Percentiles rank a stretch among this genome's conserved stretches.
phyloP scores from a whole-genome alignment of 495 filamentous ascomycete species.

The Penicillium ochrochloron region DNA sequence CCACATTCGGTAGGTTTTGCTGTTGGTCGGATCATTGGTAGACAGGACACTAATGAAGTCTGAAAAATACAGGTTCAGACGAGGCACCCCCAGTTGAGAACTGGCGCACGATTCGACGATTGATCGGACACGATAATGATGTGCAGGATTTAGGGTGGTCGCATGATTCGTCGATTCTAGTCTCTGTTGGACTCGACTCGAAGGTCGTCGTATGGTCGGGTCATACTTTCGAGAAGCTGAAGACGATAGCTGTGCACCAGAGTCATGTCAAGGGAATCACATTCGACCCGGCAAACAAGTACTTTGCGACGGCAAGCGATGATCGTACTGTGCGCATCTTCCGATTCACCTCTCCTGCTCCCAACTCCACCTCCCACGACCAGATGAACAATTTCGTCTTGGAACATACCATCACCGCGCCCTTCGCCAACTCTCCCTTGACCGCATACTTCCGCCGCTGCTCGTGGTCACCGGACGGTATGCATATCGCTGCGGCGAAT shows the following conservation, averaged over 20 bases:
- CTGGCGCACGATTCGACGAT: conserved; percentile 89
- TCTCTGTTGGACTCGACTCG: conserved; percentile 95
- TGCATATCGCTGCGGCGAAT: conserved; percentile 96
- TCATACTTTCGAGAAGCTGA: conserved; percentile 96
- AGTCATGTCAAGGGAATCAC: conserved; percentile 98
- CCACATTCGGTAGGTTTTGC: conserved; percentile 71
- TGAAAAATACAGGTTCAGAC: conserved; percentile 66
- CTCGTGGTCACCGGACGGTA: conserved; percentile 96
- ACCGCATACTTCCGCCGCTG: conserved; percentile 97
- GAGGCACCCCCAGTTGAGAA: conserved; percentile 93
- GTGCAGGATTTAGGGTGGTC: conserved; percentile 99
- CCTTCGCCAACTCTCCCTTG: conserved; percentile 85
- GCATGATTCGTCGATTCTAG: conserved; percentile 90
- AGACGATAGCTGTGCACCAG: conserved; percentile 86
- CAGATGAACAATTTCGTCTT: conserved; percentile 94
- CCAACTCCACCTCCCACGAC: conserved; percentile 93
- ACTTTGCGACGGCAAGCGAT: conserved; percentile 97
- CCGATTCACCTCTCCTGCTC: conserved; percentile 85
- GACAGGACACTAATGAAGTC: conserved; percentile 6
- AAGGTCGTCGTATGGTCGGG: conserved; percentile 99
- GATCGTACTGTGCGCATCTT: conserved; percentile 97
- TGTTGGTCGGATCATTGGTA: neutral
- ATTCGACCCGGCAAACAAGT: conserved; percentile 98
- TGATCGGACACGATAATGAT: conserved; percentile 98
- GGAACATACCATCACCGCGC: conserved; percentile 81